These are phyloP conservation scores for Neurospora terricola DNA, from an alignment of 495 filamentous ascomycete genomes.

Conservation along the genomic window DNA sequence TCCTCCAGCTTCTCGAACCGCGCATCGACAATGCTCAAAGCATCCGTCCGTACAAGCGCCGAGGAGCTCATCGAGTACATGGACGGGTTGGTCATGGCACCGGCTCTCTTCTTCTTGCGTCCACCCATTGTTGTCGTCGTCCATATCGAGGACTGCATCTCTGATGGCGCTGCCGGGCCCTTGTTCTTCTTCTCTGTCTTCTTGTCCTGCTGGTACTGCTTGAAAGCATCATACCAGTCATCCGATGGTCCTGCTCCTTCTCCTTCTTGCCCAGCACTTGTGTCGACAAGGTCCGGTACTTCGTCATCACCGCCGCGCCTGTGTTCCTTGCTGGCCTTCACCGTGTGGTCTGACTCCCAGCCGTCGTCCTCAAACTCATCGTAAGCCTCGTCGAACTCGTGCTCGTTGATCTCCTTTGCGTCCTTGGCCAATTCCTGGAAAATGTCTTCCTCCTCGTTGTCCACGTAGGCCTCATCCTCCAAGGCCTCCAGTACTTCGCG, in stretches of 20 bases:
- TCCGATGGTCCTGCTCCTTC: conserved; percentile 38
- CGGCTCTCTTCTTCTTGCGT: conserved; percentile 80
- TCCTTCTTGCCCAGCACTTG: conserved; percentile 26
- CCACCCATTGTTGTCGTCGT: conserved; percentile 67
- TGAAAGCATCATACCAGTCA: conserved; percentile 82
- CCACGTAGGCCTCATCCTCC: conserved; percentile 93
- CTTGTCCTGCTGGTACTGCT: conserved; percentile 77
- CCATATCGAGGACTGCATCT: conserved; percentile 64
- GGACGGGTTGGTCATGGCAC: conserved; percentile 79
- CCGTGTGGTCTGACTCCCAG: conserved; percentile 92
- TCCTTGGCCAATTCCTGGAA: conserved; percentile 71
- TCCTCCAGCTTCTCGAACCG: conserved; percentile 88
- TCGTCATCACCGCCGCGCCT: conserved; percentile 28
- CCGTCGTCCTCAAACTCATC: conserved; percentile 51
- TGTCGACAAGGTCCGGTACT: conserved; percentile 38
- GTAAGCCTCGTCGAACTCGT: conserved; percentile 46
- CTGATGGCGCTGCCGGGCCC: conserved; percentile 40
- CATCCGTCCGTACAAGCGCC: conserved; percentile 77
- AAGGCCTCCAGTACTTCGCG: conserved; percentile 89
- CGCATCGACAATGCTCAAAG: conserved; percentile 73
- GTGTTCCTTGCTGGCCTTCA: conserved; percentile 51
- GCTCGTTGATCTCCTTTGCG: conserved; percentile 46
- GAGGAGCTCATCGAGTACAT: conserved; percentile 97
- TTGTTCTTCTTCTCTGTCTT: conserved; percentile 30
- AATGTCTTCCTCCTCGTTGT: conserved; percentile 70